Evolutionary conservation across 306 rosid species (phyloP), one percentile per base, ranked within the genome.

Genomic region (Clitoria ternatea): DNA sequence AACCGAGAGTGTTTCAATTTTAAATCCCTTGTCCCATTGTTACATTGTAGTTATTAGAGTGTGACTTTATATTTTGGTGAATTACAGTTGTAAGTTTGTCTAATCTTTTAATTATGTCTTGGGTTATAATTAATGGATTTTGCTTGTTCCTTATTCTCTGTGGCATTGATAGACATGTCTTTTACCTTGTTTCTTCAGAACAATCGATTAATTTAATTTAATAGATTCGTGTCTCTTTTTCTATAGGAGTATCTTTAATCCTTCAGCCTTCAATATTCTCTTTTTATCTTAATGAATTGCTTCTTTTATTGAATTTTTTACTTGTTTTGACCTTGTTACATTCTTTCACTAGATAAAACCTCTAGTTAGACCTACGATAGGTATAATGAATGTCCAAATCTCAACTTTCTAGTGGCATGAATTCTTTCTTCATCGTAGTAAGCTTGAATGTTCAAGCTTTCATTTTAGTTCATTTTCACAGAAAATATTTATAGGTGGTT

Each of bases 341-440:
- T 66, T 60, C 22, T 82, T 77, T 30, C 30, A 71, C 14, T 81
- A 94, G 99, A 94, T 94, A 76, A 89, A 82, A 78, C 99, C 99
- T 79, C 86, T 91, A 55, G 96, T 94, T 32, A 81, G 77, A 75
- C 99, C 99, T 49, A 91, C 99, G 13, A 81, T 91, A 83, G 89
- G 92, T 72, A 86, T 94, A 68, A 94, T 94, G 99, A 75, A 54
- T 9, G 99, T 89, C 22, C 89, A 62, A 76, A 77, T 94, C 69
- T 45, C 88, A 3, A 88, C 36, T 19, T 94, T 81, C 74, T 82
- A 89, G 83, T 94, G 99, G 99, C 99, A 94, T 18, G 99, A 94
- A 72, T 94, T 94, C 85, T 94, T 94, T 77, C 99, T 97, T 55
- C 92, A 82, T 23, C 97, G 99, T 94, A 82, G 36, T 71, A 47